These are phyloP conservation scores for Neckera pumila DNA, from an alignment of 225 moss, liverwort and hornwort species.

Conservation along the genomic window DNA sequence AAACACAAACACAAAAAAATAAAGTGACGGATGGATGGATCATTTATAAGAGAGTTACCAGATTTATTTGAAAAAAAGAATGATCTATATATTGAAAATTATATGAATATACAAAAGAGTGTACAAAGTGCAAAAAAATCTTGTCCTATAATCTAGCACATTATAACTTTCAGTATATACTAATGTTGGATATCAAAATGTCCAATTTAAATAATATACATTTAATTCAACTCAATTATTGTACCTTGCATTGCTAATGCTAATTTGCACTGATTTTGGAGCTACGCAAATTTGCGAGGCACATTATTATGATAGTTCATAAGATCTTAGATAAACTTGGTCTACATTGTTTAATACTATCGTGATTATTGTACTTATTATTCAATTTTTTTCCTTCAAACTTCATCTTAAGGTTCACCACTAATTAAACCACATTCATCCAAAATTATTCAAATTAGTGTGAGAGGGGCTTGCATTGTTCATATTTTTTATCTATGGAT, in stretches of 20 bases:
- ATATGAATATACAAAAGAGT: background rate
- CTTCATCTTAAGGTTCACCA: background rate
- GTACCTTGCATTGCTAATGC: fast-evolving
- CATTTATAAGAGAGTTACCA: background rate
- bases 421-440: background rate
- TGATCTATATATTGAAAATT: background rate
- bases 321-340: background rate
- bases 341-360: background rate
- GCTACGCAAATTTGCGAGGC: background rate
- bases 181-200: background rate
- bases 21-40: too few relatives aligned
- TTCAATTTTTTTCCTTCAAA: background rate
- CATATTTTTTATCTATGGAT: background rate
- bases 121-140: too few relatives aligned
- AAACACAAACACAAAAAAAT: too few relatives aligned
- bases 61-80: too few relatives aligned
- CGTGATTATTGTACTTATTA: background rate
- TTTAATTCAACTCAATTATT: background rate
- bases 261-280: background rate
- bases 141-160: background rate
- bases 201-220: too few relatives aligned
- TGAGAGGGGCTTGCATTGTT: fast-evolving
- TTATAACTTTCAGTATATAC: background rate
- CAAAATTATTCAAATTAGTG: background rate
- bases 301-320: background rate